Conservation (phyloP, 2,329 filamentous ascomycete species). For the Coniochaeta sp. region DNA sequence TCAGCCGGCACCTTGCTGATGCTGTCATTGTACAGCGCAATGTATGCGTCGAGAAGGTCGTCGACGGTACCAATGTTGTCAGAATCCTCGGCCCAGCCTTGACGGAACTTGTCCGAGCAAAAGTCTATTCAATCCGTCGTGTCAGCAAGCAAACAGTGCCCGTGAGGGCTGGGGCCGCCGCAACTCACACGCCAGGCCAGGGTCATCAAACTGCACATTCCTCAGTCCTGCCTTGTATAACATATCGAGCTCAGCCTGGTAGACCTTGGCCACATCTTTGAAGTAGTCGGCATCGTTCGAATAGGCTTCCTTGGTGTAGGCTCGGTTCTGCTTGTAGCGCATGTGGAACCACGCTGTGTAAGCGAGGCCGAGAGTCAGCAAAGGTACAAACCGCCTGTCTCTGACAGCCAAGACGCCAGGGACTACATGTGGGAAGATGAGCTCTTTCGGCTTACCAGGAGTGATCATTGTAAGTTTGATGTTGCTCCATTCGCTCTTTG, state of each 20-base stretch:
- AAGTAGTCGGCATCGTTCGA: slow-evolving; percentile 55
- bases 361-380: not conserved
- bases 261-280: slow-evolving; percentile 56
- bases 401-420: not conserved
- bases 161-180: not conserved
- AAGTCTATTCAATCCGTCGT: slow-evolving; percentile 44
- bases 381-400: not conserved
- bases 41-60: slow-evolving; percentile 67
- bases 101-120: slow-evolving; percentile 64
- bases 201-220: slow-evolving; percentile 63
- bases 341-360: slow-evolving; percentile 45
- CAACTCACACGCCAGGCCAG: slow-evolving; percentile 56
- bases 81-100: slow-evolving; percentile 60
- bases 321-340: slow-evolving; percentile 45
- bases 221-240: slow-evolving; percentile 56
- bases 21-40: slow-evolving; percentile 68
- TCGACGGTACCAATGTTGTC: slow-evolving; percentile 63
- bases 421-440: not conserved
- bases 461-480: slow-evolving; percentile 50
- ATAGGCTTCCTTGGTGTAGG: slow-evolving; percentile 51
- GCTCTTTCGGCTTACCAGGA: not conserved
- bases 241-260: slow-evolving; percentile 53
- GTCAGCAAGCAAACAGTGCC: not conserved
- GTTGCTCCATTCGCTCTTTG: slow-evolving; percentile 38
- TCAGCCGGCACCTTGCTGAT: slow-evolving; percentile 57